These are phyloP conservation scores for Geotrichum bryndzae DNA, from an alignment of 1,139 yeast genomes.

Conservation along the genomic window DNA sequence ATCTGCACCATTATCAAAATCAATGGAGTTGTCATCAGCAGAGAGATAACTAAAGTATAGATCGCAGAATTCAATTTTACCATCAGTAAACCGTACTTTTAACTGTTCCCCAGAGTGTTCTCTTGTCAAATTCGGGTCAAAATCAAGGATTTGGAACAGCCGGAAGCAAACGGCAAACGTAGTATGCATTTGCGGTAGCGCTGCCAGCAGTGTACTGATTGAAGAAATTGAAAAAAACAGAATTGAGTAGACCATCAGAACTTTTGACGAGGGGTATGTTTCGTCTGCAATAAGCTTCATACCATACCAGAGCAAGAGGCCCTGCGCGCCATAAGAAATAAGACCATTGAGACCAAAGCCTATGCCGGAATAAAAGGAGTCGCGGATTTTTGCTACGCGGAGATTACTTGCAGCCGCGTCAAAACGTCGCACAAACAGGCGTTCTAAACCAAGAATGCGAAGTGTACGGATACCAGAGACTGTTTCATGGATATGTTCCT, in stretches of 20 bases:
- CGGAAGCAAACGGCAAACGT: constrained; percentile 43
- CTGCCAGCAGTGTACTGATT: constrained; percentile 52
- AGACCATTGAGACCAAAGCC: constrained; percentile 57
- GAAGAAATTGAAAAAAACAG: constrained; percentile 66
- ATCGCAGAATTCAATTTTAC: constrained; percentile 13
- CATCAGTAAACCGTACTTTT: constrained; percentile 7
- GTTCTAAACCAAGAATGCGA: constrained; percentile 47
- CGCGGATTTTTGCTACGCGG: constrained; percentile 27
- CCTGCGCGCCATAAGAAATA: constrained; percentile 56
- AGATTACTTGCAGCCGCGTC: constrained; percentile 26
- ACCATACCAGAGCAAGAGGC: constrained; percentile 70
- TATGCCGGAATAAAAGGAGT: constrained; percentile 39
- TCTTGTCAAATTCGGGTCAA: constrained; percentile 30
- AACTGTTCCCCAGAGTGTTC: constrained; percentile 19
- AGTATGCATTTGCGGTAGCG: constrained; percentile 69
- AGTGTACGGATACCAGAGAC: constrained; percentile 60
- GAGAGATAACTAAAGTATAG: constrained; percentile 16
- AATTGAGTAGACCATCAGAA: constrained; percentile 66
- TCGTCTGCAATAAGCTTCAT: constrained; percentile 54
- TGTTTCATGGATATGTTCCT: constrained; percentile 52
- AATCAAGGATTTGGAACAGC: constrained; percentile 43
- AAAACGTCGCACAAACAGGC: constrained; percentile 39
- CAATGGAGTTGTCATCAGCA: background rate
- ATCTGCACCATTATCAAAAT: background rate
- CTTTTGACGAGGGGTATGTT: constrained; percentile 49